A percentile compares a stretch with the other conserved stretches of the same genome.
Conservation (phyloP, 371 early-diverging fungal species). For the Actinomucor elegans region DNA sequence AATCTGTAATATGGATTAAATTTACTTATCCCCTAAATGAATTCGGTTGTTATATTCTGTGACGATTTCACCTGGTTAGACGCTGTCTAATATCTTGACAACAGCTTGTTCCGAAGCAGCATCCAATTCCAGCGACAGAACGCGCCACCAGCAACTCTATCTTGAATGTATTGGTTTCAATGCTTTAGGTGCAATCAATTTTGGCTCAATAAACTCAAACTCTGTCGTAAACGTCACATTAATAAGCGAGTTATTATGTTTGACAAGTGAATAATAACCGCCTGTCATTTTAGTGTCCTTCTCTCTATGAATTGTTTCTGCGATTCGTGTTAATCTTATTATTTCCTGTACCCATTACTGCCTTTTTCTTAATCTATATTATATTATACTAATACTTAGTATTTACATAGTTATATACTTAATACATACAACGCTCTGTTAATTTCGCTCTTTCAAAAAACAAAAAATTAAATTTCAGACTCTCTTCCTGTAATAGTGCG, state of each 20-base stretch:
- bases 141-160: constrained; percentile 36
- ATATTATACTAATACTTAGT: too few relatives aligned
- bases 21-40: constrained; percentile 51
- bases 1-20: constrained; percentile 35
- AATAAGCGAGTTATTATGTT: constrained; percentile 14
- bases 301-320: too few relatives aligned
- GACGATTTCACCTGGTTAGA: constrained; percentile 45
- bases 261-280: constrained; percentile 22
- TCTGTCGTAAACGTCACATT: constrained; percentile 4
- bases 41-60: constrained; percentile 42
- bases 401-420: too few relatives aligned
- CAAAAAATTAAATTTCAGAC: too few relatives aligned
- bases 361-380: too few relatives aligned
- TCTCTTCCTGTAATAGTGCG: too few relatives aligned
- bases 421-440: too few relatives aligned
- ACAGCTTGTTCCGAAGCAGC: constrained; percentile 66
- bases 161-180: constrained; percentile 53
- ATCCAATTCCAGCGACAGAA: constrained; percentile 26
- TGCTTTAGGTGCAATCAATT: constrained; percentile 28
- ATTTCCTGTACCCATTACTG: too few relatives aligned
- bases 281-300: background rate
- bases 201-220: constrained; percentile 11
- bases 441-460: too few relatives aligned
- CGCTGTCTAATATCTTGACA: constrained; percentile 64
- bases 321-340: too few relatives aligned